A percentile compares a stretch with the other conserved stretches of the same genome.
These are phyloP conservation scores for Coniferiporia sulphurascens DNA, from an alignment of 1,284 basidiomycete species.

Conservation along the genomic window DNA sequence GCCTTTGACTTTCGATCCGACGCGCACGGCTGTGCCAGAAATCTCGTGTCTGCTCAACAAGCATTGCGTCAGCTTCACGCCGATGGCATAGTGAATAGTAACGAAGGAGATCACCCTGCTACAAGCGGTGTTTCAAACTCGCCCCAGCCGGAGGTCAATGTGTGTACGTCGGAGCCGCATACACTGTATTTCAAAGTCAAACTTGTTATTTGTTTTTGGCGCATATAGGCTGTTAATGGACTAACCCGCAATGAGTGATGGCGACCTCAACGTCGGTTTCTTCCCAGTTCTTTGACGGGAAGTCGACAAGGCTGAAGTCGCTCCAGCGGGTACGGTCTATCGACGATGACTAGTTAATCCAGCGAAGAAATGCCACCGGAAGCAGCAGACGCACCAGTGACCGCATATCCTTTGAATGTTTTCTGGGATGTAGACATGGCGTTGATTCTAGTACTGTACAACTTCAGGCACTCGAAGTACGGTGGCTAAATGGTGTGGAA, in stretches of 20 bases:
- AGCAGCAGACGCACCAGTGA: conserved; percentile 9
- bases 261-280: conserved; percentile 37
- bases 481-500: too few relatives aligned
- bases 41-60: conserved; percentile 47
- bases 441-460: neutral
- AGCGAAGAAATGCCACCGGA: neutral
- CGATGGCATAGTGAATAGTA: neutral
- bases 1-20: conserved; percentile 48
- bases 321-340: conserved; percentile 31
- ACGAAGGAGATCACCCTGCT: conserved; percentile 29
- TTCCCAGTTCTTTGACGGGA: conserved; percentile 30
- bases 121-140: conserved; percentile 12
- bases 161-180: conserved; percentile 31
- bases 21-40: conserved; percentile 47
- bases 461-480: too few relatives aligned
- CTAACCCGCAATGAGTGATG: conserved; percentile 35
- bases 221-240: conserved; percentile 11
- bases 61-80: neutral
- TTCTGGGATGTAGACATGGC: conserved; percentile 1
- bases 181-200: conserved; percentile 9
- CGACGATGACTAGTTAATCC: neutral
- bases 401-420: conserved; percentile 17
- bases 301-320: conserved; percentile 39
- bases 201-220: neutral
- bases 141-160: conserved; percentile 34